Base-by-base conservation (phyloP, 2,329 filamentous ascomycete species). In the Aspergillus sp. region DNA sequence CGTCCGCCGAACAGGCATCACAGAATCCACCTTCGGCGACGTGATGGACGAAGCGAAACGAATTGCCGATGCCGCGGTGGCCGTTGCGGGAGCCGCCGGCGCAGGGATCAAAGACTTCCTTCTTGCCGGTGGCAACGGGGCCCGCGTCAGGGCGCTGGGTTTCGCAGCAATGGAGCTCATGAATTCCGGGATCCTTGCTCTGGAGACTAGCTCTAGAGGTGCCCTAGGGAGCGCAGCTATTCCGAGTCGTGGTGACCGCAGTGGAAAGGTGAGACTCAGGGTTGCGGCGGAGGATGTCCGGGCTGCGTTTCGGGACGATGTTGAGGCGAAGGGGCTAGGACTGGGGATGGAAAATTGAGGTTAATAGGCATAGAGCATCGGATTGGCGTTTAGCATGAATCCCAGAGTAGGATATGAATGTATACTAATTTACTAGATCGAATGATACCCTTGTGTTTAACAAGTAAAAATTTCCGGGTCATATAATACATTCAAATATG, bases 281-380 rank as follows among this genome's bases (percentile, higher is more conserved):
- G 88, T 98, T 64, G 90, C 90, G 12, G 91, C 96, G 59, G 93
- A 98, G 68, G 93, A 99, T 76, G 86, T 99, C 27, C 89, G 89
- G 70, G 84, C 91, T 71, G 95, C 93, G 31, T 87, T 98, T 65
- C 87, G 89, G 59, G 93, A 96, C 64, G 95, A 99, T 77, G 85
- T 85, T 7, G 91, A 97, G 70, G 88, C 96, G 55, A 92, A 88
- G 74, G 88, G 89, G 40, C 79, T 96, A 68, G 90, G 91, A 31
- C 83, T 93, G 50, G 74, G 74, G 2, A 70, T 73, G 63, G 73
- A 76, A 55, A 59, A 65, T 47, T 75, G 61, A 68, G n/a, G 14
- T 27, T 44, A 37, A 39, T 19, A 33, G 6, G 19, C 45, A 19
- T 9, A 21, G 35, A 45, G 53, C 46, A 55, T 55, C 33, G 53